Base-by-base conservation (phyloP, 768 basidiomycete genomes). In the Xerocomellus intermedius region DNA sequence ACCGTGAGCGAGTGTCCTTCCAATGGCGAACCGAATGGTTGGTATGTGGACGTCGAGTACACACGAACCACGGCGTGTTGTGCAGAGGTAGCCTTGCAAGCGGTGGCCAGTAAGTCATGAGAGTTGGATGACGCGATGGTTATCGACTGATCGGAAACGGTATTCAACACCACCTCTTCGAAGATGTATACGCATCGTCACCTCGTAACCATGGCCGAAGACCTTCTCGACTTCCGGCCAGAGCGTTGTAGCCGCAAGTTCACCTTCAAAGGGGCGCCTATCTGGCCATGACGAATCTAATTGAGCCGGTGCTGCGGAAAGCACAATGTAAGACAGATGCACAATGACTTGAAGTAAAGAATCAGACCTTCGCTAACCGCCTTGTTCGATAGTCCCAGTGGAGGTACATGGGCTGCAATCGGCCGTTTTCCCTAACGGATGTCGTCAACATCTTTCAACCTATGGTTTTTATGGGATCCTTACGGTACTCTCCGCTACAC, bases 181-280 rank as follows among this genome's bases (percentile, higher is more conserved):
- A 44, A 33, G 32, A 42, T 21, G 50, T 2, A 24, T n/a, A 59
- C 44, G 6, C 17, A 30, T 55, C 33, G 1, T 51, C 56, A 89
- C 93, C 82, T 99, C 97, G 64, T 98, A 98, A 39, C 96, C 94
- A 70, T 98, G 97, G 5, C 96, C 97, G 69, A 97, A 99, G 1
- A 99, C 78, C 69, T 99, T 99, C 64, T 98, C 97, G 1, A 85
- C 76, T 74, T 99, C 97, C 0, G 96, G 97, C 97, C 97, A 99
- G 1, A 98, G 77, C 0, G 96, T 98, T 16, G 82, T 81, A 0
- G 85, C 81, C 0, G 92, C 86, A 0, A 98, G 79, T 69, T 98
- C 94, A 12, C 91, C 92, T 67, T 98, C 97, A 53, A 93, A 91
- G 0, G 97, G 87, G n/a, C 80, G 74, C 48, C 79, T 68, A 24